Base-by-base conservation (phyloP, 805 yeast genomes). In the Saccharomycopsis schoenii region DNA sequence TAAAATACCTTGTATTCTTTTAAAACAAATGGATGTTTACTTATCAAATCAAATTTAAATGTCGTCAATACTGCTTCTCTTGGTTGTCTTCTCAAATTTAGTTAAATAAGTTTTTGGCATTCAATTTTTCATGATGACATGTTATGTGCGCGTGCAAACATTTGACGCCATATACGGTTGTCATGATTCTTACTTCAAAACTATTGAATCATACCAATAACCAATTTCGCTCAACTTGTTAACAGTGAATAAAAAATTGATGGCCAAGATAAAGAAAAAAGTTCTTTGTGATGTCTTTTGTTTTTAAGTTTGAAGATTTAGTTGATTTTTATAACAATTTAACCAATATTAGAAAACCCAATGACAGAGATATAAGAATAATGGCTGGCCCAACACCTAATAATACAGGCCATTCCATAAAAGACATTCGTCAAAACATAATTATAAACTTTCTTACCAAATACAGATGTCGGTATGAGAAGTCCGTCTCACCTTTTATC, bases 401-500 rank as follows among this genome's bases (percentile, higher is more conserved):
- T 39, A 29, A 52, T 11, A n/a, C 19, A 25, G 40, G 29, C 5
- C 19, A 47, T 11, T 19, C 56, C 21, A 60, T 57, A 21, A 47
- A 41, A 11, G 57, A 61, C 10, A 19, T 29, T 6, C 61, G 64
- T 15, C 14, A 37, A n/a, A 55, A 55, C 17, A 15, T 61, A 12
- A 61, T 58, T 8, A 55, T 57, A 24, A 50, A 61, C 15, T 63
- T 63, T 57, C 42, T 61, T 12, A 54, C 50, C 6, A 59, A 63
- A 21, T 61, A 61, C 59, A 56, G 62, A 37, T 10, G 43, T 17
- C 50, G 60, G 14, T 56, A 61, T 40, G 34, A 55, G 12, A 52
- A 42, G 15, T 36, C 43, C 10, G 29, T 43, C 4, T 58, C 58
- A 12, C 57, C 91, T 2, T 84, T 79, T 66, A 92, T 93, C 0